Percentiles rank a stretch among this genome's conserved stretches.
These are phyloP conservation scores for Astragalus glycyphyllos DNA, from an alignment of 306 rosid genomes.

Conservation along the genomic window DNA sequence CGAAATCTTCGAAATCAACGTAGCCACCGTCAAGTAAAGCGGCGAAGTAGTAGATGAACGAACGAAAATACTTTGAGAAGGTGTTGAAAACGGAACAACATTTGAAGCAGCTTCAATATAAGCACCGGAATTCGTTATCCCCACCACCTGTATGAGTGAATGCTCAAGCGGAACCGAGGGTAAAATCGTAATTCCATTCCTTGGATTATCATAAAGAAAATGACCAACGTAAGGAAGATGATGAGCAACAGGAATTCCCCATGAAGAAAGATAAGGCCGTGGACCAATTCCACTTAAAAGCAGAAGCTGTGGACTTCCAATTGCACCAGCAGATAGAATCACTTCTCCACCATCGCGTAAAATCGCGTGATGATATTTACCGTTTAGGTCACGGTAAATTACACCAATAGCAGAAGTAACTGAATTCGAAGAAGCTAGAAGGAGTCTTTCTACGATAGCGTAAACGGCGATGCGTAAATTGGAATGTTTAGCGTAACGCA, in stretches of 20 bases:
- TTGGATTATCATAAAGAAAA: constrained; percentile 79
- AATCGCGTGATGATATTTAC: constrained; percentile 67
- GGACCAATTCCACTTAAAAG: constrained; percentile 87
- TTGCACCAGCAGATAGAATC: constrained; percentile 76
- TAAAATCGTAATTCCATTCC: constrained; percentile 78
- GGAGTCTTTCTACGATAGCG: constrained; percentile 74
- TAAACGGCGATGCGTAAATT: constrained; percentile 62
- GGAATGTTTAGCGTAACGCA: constrained; percentile 48
- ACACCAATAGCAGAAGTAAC: constrained; percentile 58
- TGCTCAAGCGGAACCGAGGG: constrained; percentile 78
- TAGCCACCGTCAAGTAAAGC: constrained; percentile 71
- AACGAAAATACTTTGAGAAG: constrained; percentile 56
- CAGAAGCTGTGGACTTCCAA: constrained; percentile 91
- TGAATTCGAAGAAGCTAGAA: constrained; percentile 47
- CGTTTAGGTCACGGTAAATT: constrained; percentile 59
- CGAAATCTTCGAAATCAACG: constrained; percentile 72
- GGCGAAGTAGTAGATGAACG: constrained; percentile 54
- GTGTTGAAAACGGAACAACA: constrained; percentile 64
- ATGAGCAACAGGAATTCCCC: constrained; percentile 78
- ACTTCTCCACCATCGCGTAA: constrained; percentile 72
- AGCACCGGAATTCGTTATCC: constrained; percentile 75
- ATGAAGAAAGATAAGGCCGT: constrained; percentile 69
- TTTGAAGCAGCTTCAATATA: constrained; percentile 88
- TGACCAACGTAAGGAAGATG: constrained; percentile 81
- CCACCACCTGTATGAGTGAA: constrained; percentile 87